phyloP scores from a whole-genome alignment of 495 filamentous ascomycete genomes.

The Aspergillus ostianus region DNA sequence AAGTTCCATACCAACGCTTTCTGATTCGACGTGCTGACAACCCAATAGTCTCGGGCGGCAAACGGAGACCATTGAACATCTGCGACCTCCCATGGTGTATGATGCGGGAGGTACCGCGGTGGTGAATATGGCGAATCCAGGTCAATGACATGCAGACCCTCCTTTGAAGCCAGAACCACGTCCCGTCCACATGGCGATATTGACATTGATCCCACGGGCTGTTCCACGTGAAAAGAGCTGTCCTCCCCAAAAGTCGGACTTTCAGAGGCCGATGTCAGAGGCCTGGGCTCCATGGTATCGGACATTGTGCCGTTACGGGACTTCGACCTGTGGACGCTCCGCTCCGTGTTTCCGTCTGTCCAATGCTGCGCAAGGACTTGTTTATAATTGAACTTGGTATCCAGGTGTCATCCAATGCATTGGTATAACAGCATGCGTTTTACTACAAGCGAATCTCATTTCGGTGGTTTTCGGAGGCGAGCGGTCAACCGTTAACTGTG shows the following conservation, averaged over 20 bases:
- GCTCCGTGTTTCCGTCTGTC: constrained; percentile 5
- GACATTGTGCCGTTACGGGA: constrained; percentile 27
- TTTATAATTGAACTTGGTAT: neutral
- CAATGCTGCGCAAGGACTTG: neutral
- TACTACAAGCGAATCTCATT: constrained; percentile 16
- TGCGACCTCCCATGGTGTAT: constrained; percentile 92
- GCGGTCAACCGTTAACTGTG: constrained; percentile 11
- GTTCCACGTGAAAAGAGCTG: constrained; percentile 79
- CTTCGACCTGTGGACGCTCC: constrained; percentile 19
- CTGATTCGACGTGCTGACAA: constrained; percentile 90
- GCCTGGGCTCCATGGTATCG: constrained; percentile 39
- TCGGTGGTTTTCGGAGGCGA: constrained; percentile 9
- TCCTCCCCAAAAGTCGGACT: constrained; percentile 86
- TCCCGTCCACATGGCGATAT: constrained; percentile 93
- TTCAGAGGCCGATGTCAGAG: constrained; percentile 66
- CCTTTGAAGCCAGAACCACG: constrained; percentile 81
- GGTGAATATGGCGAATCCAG: constrained; percentile 88
- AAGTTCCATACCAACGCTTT: constrained; percentile 96
- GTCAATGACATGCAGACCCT: constrained; percentile 90
- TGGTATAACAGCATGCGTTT: constrained; percentile 4
- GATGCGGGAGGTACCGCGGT: constrained; percentile 81
- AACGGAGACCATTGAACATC: constrained; percentile 99
- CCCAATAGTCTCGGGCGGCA: constrained; percentile 84
- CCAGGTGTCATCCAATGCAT: constrained; percentile 14
- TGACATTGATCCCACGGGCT: constrained; percentile 70